Evolutionary conservation across 2,329 filamentous ascomycete species (phyloP).

Genomic region (Cryphonectria carpinicola): DNA sequence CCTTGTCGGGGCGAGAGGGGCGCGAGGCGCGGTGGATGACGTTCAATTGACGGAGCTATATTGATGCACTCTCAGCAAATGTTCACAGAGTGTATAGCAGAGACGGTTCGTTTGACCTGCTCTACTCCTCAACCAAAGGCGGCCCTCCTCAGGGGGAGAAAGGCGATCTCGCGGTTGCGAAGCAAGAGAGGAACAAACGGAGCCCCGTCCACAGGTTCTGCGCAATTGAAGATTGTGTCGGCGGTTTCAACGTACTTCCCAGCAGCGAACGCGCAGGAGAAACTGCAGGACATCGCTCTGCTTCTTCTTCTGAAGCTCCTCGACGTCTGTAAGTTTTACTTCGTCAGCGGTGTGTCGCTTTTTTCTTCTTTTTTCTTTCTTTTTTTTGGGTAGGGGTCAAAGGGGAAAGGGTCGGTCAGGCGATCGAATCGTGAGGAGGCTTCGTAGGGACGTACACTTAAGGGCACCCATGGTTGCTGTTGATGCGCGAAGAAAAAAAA

Average conservation of each 20-base stretch:
- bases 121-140: conserved; percentile 2
- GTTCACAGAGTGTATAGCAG: conserved; percentile 99
- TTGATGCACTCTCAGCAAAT: conserved; percentile 99
- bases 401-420: conserved; percentile 16
- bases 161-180: conserved; percentile 7
- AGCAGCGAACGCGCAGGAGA: conserved; percentile 99
- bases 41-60: conserved; percentile 99
- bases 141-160: background rate
- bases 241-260: conserved; percentile 81
- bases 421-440: background rate
- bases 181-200: conserved; percentile 18
- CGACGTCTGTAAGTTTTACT: conserved; percentile 64
- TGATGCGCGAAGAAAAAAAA: conserved; percentile 19
- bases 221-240: conserved; percentile 35
- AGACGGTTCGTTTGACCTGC: conserved; percentile 52
- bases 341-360: conserved; percentile 21
- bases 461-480: conserved; percentile 94
- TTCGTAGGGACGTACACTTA: conserved; percentile 63
- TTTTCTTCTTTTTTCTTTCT: background rate
- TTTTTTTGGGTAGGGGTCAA: background rate
- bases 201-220: conserved; percentile 34
- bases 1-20: conserved; percentile 99
- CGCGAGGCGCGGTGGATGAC: conserved; percentile 99
- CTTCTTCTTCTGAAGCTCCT: conserved; percentile 99
- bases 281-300: conserved; percentile 99